Conservation (phyloP, 2,329 filamentous ascomycete genomes). For the Trichophyton verrucosum region DNA sequence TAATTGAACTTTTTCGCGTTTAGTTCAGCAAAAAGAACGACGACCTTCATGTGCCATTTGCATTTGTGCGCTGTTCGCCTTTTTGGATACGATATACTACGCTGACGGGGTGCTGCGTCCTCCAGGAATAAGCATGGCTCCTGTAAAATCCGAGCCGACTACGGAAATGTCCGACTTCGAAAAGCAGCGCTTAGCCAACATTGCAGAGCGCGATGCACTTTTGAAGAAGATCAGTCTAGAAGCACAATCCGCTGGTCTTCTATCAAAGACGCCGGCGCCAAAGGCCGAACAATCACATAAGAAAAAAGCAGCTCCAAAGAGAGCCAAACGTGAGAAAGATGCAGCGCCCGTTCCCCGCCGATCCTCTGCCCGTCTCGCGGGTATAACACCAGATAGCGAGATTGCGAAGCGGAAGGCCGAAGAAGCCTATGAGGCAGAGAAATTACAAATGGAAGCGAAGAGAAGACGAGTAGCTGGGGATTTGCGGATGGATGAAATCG, state of each 20-base stretch:
- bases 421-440: slow-evolving; percentile 46
- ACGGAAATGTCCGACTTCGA: slow-evolving; percentile 69
- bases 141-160: slow-evolving; percentile 5
- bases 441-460: slow-evolving; percentile 49
- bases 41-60: not conserved
- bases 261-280: slow-evolving; percentile 39
- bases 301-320: slow-evolving; percentile 35
- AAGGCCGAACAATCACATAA: slow-evolving; percentile 40
- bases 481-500: slow-evolving; percentile 61
- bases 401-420: slow-evolving; percentile 57
- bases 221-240: slow-evolving; percentile 62
- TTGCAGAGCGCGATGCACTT: slow-evolving; percentile 71
- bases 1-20: not conserved
- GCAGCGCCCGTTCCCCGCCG: slow-evolving; percentile 44
- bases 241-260: slow-evolving; percentile 56
- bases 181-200: slow-evolving; percentile 70
- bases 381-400: slow-evolving; percentile 54
- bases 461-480: slow-evolving; percentile 52
- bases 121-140: not conserved
- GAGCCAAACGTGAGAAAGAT: slow-evolving; percentile 51
- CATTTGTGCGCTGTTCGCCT: not conserved
- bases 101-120: not conserved
- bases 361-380: slow-evolving; percentile 49
- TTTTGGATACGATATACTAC: not conserved
- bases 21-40: not conserved